Evolutionary conservation across 1,284 basidiomycete genomes (phyloP).

Genomic region (Ceratobasidium sp.): DNA sequence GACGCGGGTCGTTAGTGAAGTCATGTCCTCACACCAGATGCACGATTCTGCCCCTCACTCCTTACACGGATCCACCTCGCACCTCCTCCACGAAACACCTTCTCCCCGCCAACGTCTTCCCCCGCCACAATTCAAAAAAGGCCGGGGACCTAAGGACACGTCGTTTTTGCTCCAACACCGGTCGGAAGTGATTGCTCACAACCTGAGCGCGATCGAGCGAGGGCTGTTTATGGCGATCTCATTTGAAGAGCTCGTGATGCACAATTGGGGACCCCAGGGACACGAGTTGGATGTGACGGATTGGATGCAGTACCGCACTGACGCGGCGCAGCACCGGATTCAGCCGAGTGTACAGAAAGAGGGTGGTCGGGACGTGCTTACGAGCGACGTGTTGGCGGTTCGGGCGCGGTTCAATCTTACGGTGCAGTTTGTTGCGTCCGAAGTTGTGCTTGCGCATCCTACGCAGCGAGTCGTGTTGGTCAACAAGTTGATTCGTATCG

Average conservation of each 20-base stretch:
- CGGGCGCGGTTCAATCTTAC: constrained; percentile 89
- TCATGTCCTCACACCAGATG: not conserved
- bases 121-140: constrained; percentile 40
- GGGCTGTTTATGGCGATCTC: constrained; percentile 83
- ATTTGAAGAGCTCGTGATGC: constrained; percentile 79
- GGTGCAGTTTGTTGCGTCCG: constrained; percentile 81
- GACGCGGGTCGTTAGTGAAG: not conserved
- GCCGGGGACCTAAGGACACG: constrained; percentile 55
- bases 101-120: constrained; percentile 26
- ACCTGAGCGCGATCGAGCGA: constrained; percentile 86
- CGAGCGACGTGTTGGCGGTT: constrained; percentile 73
- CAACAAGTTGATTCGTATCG: constrained; percentile 83
- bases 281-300: constrained; percentile 76
- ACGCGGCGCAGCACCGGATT: constrained; percentile 71
- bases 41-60: constrained; percentile 6
- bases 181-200: constrained; percentile 71
- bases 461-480: constrained; percentile 71
- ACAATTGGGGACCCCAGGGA: constrained; percentile 57
- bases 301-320: constrained; percentile 82
- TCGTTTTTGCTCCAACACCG: constrained; percentile 70
- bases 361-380: constrained; percentile 45
- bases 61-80: constrained; percentile 14
- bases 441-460: constrained; percentile 73
- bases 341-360: constrained; percentile 52
- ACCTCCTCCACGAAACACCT: not conserved